Conservation (phyloP, 169 alveolate genomes). For the Plasmodium billcollinsi region DNA sequence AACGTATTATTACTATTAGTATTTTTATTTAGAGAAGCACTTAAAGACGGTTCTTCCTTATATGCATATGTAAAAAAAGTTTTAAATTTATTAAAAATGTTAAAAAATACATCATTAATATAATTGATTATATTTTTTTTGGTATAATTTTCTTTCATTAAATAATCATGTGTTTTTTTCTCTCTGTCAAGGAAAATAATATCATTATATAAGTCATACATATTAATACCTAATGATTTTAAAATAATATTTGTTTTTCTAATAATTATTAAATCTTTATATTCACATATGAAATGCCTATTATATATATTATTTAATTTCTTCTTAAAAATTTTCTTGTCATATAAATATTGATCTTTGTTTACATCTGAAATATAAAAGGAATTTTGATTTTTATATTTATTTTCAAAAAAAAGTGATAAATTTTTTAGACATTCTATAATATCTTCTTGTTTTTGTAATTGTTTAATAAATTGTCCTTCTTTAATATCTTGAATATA, state of each 20-base stretch:
- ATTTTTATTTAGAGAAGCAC: not conserved
- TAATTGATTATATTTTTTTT: constrained; percentile 24
- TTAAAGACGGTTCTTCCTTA: not conserved
- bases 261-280: constrained; percentile 62
- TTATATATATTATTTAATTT: constrained; percentile 74
- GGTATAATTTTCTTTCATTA: constrained; percentile 49
- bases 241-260: constrained; percentile 70
- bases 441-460: constrained; percentile 48
- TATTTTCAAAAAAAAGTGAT: constrained; percentile 70
- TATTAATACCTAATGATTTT: constrained; percentile 64
- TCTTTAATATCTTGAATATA: constrained; percentile 31
- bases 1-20: not conserved
- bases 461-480: constrained; percentile 38
- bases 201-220: constrained; percentile 73
- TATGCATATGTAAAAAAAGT: not conserved
- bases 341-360: constrained; percentile 51
- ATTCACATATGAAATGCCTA: constrained; percentile 77
- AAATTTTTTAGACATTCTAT: constrained; percentile 61
- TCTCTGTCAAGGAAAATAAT: constrained; percentile 67
- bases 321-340: constrained; percentile 59
- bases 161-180: constrained; percentile 74
- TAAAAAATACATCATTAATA: constrained; percentile 8
- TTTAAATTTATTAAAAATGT: constrained; percentile 2
- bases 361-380: constrained; percentile 57
- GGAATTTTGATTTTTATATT: constrained; percentile 71